Conservation (phyloP, 768 basidiomycete species). For the Mycena rosella region DNA sequence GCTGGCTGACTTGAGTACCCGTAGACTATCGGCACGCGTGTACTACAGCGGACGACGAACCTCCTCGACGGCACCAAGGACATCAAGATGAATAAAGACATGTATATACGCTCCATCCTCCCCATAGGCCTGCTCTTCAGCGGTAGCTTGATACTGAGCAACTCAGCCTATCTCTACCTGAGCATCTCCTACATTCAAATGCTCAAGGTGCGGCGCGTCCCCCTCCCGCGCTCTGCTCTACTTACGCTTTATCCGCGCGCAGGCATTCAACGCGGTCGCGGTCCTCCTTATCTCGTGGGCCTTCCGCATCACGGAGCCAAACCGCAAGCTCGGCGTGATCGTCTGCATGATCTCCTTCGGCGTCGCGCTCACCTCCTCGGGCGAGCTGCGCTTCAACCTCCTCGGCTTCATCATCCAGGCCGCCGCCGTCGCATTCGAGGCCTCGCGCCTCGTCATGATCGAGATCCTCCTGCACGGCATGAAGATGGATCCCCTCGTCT, state of each 20-base stretch:
- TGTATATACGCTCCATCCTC: conserved; percentile 88
- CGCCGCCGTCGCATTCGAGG: conserved; percentile 91
- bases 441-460: conserved; percentile 95
- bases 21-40: conserved; percentile 75
- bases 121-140: conserved; percentile 96
- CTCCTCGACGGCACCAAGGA: conserved; percentile 86
- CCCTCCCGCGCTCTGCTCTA: conserved; percentile 53
- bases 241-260: conserved; percentile 28
- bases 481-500: conserved; percentile 98
- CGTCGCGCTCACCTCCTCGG: conserved; percentile 90
- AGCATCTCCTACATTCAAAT: conserved; percentile 97
- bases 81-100: conserved; percentile 81
- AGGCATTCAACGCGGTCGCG: conserved; percentile 79
- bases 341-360: conserved; percentile 93
- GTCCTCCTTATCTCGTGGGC: conserved; percentile 94
- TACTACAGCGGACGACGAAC: conserved; percentile 84
- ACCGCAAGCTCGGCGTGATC: conserved; percentile 82
- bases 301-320: conserved; percentile 90
- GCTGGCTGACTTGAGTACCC: conserved; percentile 83
- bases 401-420: conserved; percentile 78
- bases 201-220: conserved; percentile 79
- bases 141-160: conserved; percentile 80
- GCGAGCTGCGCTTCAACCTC: conserved; percentile 87
- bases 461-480: conserved; percentile 94
- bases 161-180: conserved; percentile 95